Base-by-base conservation (phyloP, 1,139 yeast genomes). In the Hyphopichia pseudoburtonii region DNA sequence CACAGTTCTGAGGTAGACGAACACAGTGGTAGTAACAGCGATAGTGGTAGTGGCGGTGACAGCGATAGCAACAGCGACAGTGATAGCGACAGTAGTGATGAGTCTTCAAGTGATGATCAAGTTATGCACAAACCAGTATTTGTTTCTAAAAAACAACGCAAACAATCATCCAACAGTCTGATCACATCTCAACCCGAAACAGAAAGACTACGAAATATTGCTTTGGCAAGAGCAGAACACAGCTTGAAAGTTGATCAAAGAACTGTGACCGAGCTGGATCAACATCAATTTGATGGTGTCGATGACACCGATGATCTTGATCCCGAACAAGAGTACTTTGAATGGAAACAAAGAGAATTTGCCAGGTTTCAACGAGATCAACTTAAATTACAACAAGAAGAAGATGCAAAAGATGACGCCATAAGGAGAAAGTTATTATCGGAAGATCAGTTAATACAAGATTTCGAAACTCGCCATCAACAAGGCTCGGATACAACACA, bases 271-370 rank as follows among this genome's bases (percentile, higher is more conserved):
- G 30, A 34, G 32, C n/a, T n/a, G n/a, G n/a, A n/a, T n/a, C n/a
- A n/a, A n/a, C 41, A 40, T 17, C 45, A 41, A 3, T 52, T 35
- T 38, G 61, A 62, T 35, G 70, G 66, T 0, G 52, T 66, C 1
- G 70, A 66, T 42, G 77, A 71, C 44, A 57, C 64, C 2, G 77
- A 71, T 41, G 68, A 66, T 40, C 12, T 64, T 8, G 63, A 70
- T 32, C 71, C 73, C 0, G 68, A 65, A 41, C 38, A 30, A 17
- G 77, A 71, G 45, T 66, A 54, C 42, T 45, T 43, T 14, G 57
- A 45, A n/a, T 71, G 76, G 77, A 52, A 50, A 40, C 41, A 35
- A 28, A 55, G 77, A 16, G 74, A 70, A 39, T 45, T 39, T 28
- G 36, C 27, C 3, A 44, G 76, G 28, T 57, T 50, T 35, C 39